Conservation (phyloP, 495 filamentous ascomycete genomes). For the Penicillium odoratum region DNA sequence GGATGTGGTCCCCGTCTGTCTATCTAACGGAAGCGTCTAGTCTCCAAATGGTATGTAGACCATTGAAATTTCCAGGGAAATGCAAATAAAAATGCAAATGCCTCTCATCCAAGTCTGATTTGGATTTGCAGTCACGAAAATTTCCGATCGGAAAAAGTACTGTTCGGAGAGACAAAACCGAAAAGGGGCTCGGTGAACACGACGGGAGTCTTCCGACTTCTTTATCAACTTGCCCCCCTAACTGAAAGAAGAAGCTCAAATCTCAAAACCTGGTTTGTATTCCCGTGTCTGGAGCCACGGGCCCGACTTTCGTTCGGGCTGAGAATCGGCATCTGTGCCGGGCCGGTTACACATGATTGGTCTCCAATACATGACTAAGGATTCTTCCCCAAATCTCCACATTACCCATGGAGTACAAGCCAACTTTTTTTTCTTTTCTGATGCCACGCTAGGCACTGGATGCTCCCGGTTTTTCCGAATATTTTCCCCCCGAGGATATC, state of each 20-base stretch:
- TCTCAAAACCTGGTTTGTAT: constrained; percentile 2
- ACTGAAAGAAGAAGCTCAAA: neutral
- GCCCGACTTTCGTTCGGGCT: constrained; percentile 19
- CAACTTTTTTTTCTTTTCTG: neutral
- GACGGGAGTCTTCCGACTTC: constrained; percentile 17
- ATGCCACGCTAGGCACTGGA: neutral
- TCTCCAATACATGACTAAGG: constrained; percentile 2
- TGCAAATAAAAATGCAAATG: neutral
- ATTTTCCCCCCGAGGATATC: constrained; percentile 18
- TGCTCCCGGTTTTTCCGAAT: constrained; percentile 3
- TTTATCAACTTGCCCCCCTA: neutral
- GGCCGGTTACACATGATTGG: constrained; percentile 19
- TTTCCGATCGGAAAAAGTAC: constrained; percentile 23
- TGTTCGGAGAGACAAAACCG: constrained; percentile 14
- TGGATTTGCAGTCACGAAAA: constrained; percentile 6
- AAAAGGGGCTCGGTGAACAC: constrained; percentile 20
- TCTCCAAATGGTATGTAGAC: neutral
- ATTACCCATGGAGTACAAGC: neutral
- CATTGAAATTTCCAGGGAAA: neutral
- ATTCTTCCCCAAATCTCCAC: constrained; percentile 3
- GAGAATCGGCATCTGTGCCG: constrained; percentile 26
- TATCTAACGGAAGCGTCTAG: neutral
- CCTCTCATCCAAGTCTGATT: neutral
- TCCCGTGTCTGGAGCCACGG: constrained; percentile 16
- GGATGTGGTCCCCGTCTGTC: neutral